Conservation (phyloP, 257 asterid species). For the Prunella vulgaris region DNA sequence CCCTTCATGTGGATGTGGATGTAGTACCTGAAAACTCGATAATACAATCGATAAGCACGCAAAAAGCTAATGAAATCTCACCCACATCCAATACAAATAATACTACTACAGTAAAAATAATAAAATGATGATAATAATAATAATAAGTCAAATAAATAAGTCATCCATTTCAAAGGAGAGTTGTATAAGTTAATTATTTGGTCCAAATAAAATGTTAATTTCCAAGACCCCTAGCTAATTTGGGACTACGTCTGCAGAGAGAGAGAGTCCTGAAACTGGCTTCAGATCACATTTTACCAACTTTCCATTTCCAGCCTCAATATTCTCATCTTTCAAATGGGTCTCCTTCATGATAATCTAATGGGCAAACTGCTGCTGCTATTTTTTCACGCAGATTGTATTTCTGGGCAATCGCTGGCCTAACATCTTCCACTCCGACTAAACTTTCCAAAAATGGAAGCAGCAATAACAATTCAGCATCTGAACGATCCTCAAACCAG, state of each 20-base stretch:
- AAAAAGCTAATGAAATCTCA: neutral
- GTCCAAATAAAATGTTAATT: constrained; percentile 10
- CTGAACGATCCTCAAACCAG: constrained; percentile 87
- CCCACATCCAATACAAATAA: neutral
- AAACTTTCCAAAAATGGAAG: constrained; percentile 88
- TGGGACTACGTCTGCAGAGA: constrained; percentile 12
- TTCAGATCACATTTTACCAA: neutral
- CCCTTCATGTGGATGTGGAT: too few relatives aligned
- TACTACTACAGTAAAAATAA: neutral
- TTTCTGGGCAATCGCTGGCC: constrained; percentile 70
- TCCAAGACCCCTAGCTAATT: constrained; percentile 22
- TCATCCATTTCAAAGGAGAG: constrained; percentile 16
- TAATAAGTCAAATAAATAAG: neutral
- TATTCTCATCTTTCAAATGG: constrained; percentile 35
- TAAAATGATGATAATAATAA: neutral
- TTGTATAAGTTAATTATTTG: constrained; percentile 21
- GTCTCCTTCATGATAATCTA: constrained; percentile 35
- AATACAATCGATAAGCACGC: neutral
- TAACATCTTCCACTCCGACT: constrained; percentile 71
- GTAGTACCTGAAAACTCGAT: too few relatives aligned
- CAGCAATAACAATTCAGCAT: constrained; percentile 55
- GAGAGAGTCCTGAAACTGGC: constrained; percentile 4
- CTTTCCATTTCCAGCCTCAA: constrained; percentile 6
- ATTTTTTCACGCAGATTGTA: constrained; percentile 70
- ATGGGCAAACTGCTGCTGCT: constrained; percentile 69